These are phyloP conservation scores for Rhododendron vialii DNA, from an alignment of 148 eudicot genomes.

Conservation along the genomic window DNA sequence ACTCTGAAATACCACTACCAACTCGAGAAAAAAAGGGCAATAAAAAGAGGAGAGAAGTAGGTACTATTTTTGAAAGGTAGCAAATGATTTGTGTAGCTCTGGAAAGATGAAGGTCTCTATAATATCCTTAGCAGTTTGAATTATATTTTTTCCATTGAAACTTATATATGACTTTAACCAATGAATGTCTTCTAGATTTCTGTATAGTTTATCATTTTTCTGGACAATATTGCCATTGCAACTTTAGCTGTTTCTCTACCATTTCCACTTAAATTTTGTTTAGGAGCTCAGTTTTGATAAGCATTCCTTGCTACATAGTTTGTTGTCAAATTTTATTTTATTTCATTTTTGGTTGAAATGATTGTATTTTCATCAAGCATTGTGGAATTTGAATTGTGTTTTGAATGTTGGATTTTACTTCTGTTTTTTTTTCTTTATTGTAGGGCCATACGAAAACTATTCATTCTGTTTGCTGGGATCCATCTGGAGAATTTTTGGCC, in stretches of 20 bases:
- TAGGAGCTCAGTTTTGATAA: background rate
- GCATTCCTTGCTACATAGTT: background rate
- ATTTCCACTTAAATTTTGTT: background rate
- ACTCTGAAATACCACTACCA: background rate
- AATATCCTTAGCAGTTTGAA: background rate
- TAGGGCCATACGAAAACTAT: constrained; percentile 86
- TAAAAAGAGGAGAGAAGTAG: background rate
- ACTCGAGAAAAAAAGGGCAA: background rate
- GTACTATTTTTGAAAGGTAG: background rate
- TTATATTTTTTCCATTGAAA: background rate
- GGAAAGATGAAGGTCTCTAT: background rate
- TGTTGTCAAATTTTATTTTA: background rate
- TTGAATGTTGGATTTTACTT: background rate
- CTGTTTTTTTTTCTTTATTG: background rate
- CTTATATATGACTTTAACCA: background rate
- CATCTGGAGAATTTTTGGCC: constrained; percentile 79
- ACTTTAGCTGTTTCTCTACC: background rate
- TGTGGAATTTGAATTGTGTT: background rate
- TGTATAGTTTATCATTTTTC: background rate
- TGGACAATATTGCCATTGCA: background rate
- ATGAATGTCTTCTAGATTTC: background rate
- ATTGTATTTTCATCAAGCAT: background rate
- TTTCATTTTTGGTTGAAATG: background rate
- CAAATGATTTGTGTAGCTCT: background rate
- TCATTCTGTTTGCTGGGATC: constrained; percentile 82